Base-by-base conservation (phyloP, 2,329 filamentous ascomycete species). In the Aspergillus sp. region DNA sequence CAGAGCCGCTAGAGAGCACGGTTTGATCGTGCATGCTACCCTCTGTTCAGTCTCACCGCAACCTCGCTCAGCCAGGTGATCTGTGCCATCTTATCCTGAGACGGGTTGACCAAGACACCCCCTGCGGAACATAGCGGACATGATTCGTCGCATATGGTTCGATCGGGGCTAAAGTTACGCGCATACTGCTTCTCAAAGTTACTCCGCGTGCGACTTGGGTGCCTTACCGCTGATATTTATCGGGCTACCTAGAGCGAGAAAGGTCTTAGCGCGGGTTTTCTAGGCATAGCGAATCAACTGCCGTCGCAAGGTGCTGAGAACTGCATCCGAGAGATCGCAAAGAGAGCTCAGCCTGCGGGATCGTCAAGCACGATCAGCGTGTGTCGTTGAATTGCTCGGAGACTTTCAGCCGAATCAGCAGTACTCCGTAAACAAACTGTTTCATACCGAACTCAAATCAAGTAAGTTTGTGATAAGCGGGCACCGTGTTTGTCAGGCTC, bases 111-210 rank as follows among this genome's bases (percentile, higher is more conserved):
- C 49, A 50, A 38, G 46, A 25, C 46, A 46, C 11, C 47, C 22
- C 57, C 34, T 38, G 45, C 13, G 19, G 19, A 22, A 53, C 9
- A 22, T 8, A 3, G 34, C 45, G 28, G 6, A n/a, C 34, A 34
- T 48, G 59, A 61, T 61, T 61, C 48, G 59, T 41, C 15, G 4
- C 15, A 22, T 49, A 54, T 61, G 54, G 49, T n/a, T 53, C 54
- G 22, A 61, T 61, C 45, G 34, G 30, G 48, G 46, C 59, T 58
- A 61, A 61, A 57, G 9, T 54, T 54, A 25, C 59, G 54, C 54
- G 41, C 30, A 43, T 34, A 53, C 34, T 25, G 48, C 23, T 53
- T 13, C 15, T 45, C 51, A 30, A 7, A 43, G 22, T 7, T 34
- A 48, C 43, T 41, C 34, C 34, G 34, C 15, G 4, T 15, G 34